Percentiles rank a stretch among this genome's conserved stretches.
Evolutionary conservation across 2,329 filamentous ascomycete genomes (phyloP).

Genomic region (Cordyceps cateniannulata): DNA sequence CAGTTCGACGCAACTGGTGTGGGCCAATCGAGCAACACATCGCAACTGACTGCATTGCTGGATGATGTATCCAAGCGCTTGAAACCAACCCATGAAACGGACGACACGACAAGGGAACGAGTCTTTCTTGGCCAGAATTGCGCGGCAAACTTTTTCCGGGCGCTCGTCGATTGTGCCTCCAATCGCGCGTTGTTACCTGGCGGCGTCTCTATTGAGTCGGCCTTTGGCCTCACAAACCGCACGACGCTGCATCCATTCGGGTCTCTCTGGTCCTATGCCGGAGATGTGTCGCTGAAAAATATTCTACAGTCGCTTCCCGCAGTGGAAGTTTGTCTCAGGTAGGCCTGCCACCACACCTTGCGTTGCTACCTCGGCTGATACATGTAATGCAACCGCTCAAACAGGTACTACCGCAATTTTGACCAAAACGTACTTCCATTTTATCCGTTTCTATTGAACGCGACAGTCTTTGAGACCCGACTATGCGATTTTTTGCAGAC

Average conservation of each 20-base stretch:
- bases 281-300: not conserved
- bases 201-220: not conserved
- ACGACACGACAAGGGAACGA: not conserved
- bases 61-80: not conserved
- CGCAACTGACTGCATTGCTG: not conserved
- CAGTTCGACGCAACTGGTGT: not conserved
- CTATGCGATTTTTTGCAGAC: not conserved
- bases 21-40: not conserved
- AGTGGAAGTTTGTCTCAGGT: not conserved
- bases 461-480: not conserved
- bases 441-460: not conserved
- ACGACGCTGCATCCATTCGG: not conserved
- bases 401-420: not conserved
- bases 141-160: not conserved
- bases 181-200: not conserved
- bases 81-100: not conserved
- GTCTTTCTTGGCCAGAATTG: not conserved
- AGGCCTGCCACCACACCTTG: not conserved
- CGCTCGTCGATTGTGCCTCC: not conserved
- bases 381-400: not conserved
- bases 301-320: not conserved
- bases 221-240: slow-evolving; percentile 1
- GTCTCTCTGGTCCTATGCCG: not conserved
- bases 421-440: not conserved
- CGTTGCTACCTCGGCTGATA: not conserved